Evolutionary conservation across 352 stramenopile species (phyloP), one percentile per base, ranked within the genome.

Genomic region (Blastocystis sp.): DNA sequence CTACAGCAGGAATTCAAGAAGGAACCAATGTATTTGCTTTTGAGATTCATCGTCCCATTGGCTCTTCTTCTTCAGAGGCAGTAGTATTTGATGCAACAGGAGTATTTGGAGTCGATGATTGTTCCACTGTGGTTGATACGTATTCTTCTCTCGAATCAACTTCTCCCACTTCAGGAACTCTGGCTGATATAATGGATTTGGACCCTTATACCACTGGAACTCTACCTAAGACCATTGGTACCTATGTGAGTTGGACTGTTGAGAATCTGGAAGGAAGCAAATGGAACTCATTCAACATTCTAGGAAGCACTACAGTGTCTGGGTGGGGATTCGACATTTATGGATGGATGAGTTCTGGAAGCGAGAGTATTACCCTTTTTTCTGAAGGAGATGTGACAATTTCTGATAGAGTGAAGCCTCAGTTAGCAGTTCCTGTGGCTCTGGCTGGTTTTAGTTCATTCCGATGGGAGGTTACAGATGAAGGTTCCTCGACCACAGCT

Each of bases 231-330:
- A 68, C 27, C 7, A 37, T 19, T 24, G 51, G 53, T 35, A 30
- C 53, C 9, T 42, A 13, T 17, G 11, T 84, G 27, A 44, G 68
- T 11, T 84, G 73, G 73, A 60, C 51, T 48, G 73, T 84, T 54
- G 73, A 84, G 56, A 84, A 84, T 64, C 11, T 84, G 73, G 73
- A 69, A 42, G 73, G 73, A 40, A 69, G 44, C 22, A 30, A 22
- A 2, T 81, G 48, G 33, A 66, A 27, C 9, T 62, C 70, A 27
- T 60, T 64, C 53, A 30, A 33, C 9, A 35, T 64, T 42, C 11
- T 64, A 27, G 70, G 60, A 30, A 35, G 15, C 60, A 44, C 2
- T 35, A 76, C 64, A 6, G 60, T 70, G 3, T 40, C 17, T 40
- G 22, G 17, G 5, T 44, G 24, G 24, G 60, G 60, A 15, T 70